Conservation (phyloP, 2,329 filamentous ascomycete genomes). For the Alternaria rosae region DNA sequence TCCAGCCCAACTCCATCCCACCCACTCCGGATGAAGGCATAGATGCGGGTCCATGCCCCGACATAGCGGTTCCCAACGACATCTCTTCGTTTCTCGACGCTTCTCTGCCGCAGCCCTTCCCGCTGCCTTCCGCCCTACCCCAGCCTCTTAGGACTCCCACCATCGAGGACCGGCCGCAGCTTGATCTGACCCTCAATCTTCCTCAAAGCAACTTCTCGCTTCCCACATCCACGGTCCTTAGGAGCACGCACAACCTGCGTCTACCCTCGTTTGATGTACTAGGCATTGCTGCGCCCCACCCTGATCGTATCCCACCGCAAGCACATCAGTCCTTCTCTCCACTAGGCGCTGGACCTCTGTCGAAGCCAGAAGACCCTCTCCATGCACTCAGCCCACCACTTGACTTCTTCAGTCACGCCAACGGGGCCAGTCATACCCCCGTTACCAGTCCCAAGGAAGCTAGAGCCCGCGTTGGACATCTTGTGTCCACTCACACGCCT, state of each 20-base stretch:
- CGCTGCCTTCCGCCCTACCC: slow-evolving; percentile 34
- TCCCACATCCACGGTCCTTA: slow-evolving; percentile 40
- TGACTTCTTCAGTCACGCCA: slow-evolving; percentile 26
- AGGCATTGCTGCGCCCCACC: slow-evolving; percentile 58
- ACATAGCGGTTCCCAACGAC: slow-evolving; percentile 19
- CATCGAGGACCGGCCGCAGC: slow-evolving; percentile 34
- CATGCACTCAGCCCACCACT: slow-evolving; percentile 48
- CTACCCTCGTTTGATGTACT: slow-evolving; percentile 63
- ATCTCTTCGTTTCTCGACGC: slow-evolving; percentile 37
- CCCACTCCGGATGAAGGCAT: slow-evolving; percentile 28
- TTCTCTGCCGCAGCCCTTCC: slow-evolving; percentile 39
- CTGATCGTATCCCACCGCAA: slow-evolving; percentile 47
- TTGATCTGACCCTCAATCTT: slow-evolving; percentile 36
- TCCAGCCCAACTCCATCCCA: slow-evolving; percentile 22
- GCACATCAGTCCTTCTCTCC: slow-evolving; percentile 37
- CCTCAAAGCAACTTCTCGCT: slow-evolving; percentile 40
- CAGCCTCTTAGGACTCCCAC: slow-evolving; percentile 34
- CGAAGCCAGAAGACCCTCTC: slow-evolving; percentile 51
- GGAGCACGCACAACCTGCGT: slow-evolving; percentile 52
- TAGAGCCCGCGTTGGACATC: slow-evolving; percentile 39
- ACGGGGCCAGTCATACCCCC: slow-evolving; percentile 25
- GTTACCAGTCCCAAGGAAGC: slow-evolving; percentile 27
- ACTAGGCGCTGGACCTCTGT: slow-evolving; percentile 48
- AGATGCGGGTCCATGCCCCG: slow-evolving; percentile 25
- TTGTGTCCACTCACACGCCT: slow-evolving; percentile 55